Evolutionary conservation across 2,329 filamentous ascomycete genomes (phyloP), one percentile per base, ranked within the genome.

Genomic region (Penicillium sp.): DNA sequence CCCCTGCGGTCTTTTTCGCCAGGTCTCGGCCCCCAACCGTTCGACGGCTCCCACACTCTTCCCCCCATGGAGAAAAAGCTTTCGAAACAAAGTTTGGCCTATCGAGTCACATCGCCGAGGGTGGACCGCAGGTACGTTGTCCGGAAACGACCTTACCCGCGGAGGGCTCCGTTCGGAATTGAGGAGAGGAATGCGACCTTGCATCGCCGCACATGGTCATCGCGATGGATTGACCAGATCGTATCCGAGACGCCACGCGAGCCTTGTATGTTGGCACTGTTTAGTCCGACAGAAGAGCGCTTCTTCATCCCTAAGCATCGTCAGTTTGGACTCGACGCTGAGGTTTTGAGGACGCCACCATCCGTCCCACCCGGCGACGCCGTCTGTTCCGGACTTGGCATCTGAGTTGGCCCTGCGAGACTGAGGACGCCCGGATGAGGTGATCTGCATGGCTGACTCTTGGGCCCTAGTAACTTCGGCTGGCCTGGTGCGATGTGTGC

Each of bases 201-300:
- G 25, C 45, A 45, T 45, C 43, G 39, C 40, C 31, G 38, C 41
- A 43, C 39, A 48, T 47, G 45, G 42, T 21, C 41, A 40, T 36
- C 25, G 34, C 16, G 17, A 31, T 36, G 26, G 49, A 50, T 51
- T 45, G 45, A 45, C 40, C 40, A 38, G 31, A 50, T 49, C 43
- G 34, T n/a, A 41, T 42, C 29, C 30, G 8, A 36, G 31, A 28
- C 36, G 43, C 51, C 51, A 54, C 50, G 51, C 51, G 50, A 47
- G 25, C 27, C 43, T 36, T 28, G 25, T 23, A 29, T 15, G 49
- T n/a, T n/a, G n/a, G n/a, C n/a, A n/a, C n/a, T n/a, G n/a, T n/a
- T n/a, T n/a, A n/a, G n/a, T n/a, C n/a, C n/a, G n/a, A n/a, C n/a
- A n/a, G n/a, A n/a, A n/a, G n/a, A n/a, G n/a, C n/a, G n/a, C n/a